Percentiles rank a stretch among this genome's conserved stretches.
Conservation (phyloP, 2,329 filamentous ascomycete genomes). For the Alternaria burnsii region DNA sequence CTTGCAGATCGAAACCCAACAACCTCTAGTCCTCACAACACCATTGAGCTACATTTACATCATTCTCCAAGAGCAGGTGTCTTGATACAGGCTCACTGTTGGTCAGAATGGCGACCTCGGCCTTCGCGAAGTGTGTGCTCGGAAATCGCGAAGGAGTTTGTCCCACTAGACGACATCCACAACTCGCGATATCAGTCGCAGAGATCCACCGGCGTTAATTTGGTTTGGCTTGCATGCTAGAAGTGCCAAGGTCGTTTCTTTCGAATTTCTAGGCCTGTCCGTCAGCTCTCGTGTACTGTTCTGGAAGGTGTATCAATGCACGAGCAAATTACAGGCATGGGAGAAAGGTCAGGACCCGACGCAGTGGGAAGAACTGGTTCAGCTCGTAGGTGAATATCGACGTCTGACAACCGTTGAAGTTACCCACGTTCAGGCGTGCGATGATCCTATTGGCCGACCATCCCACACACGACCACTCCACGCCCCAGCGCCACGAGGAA, state of each 20-base stretch:
- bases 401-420: background rate
- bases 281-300: conserved; percentile 3
- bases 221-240: background rate
- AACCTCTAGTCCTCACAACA: background rate
- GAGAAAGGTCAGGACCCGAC: background rate
- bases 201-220: background rate
- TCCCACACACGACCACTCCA: background rate
- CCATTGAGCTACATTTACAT: background rate
- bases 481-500: background rate
- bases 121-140: background rate
- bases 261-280: background rate
- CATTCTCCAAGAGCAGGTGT: background rate
- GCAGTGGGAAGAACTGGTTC: background rate
- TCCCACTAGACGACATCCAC: background rate
- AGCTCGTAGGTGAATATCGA: background rate
- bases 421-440: background rate
- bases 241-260: background rate
- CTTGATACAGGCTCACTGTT: background rate
- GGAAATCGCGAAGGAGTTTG: background rate
- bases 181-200: background rate
- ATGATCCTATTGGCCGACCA: background rate
- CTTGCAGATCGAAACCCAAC: background rate
- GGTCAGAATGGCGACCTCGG: background rate
- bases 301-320: conserved; percentile 4
- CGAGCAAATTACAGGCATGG: background rate